phyloP scores from a whole-genome alignment of 2,329 filamentous ascomycete species.

The Pestalotiopsis sp. region DNA sequence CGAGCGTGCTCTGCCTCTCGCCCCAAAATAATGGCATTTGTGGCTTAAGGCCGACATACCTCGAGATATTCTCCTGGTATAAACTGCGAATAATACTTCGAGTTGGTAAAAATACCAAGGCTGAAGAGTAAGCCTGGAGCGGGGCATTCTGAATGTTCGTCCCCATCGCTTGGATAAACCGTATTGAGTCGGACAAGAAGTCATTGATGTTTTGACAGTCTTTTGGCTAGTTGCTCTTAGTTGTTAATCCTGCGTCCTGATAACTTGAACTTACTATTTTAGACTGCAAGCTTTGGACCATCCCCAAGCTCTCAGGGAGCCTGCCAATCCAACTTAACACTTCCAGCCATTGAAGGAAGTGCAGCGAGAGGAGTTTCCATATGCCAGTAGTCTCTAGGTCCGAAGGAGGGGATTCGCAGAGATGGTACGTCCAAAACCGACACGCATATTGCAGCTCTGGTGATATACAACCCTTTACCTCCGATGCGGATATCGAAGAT shows the following conservation, averaged over 20 bases:
- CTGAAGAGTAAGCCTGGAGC: slow-evolving; percentile 36
- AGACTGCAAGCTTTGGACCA: slow-evolving; percentile 14
- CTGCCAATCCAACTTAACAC: slow-evolving; percentile 35
- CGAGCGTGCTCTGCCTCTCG: slow-evolving; percentile 15
- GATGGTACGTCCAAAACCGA: slow-evolving; percentile 40
- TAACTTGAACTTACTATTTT: slow-evolving; percentile 5
- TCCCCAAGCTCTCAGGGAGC: slow-evolving; percentile 21
- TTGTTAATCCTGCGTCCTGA: slow-evolving; percentile 18
- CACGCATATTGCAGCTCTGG: slow-evolving; percentile 41
- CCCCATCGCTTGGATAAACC: slow-evolving; percentile 23
- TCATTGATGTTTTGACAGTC: slow-evolving; percentile 1
- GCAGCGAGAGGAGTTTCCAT: slow-evolving; percentile 36
- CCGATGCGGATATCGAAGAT: slow-evolving; percentile 23
- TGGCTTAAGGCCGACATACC: slow-evolving; percentile 17
- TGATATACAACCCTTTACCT: slow-evolving; percentile 27
- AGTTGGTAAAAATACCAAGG: slow-evolving; percentile 31
- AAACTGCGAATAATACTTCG: slow-evolving; percentile 27
- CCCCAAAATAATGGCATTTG: slow-evolving; percentile 20
- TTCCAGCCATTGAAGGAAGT: slow-evolving; percentile 47
- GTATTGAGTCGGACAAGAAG: slow-evolving; percentile 28
- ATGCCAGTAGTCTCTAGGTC: slow-evolving; percentile 30
- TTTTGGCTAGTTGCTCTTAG: slow-evolving; percentile 14
- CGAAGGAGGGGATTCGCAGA: slow-evolving; percentile 25
- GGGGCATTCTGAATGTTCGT: slow-evolving; percentile 29
- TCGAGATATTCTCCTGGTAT: slow-evolving; percentile 21